A percentile compares a stretch with the other conserved stretches of the same genome.
Evolutionary conservation across 305 asterid species (phyloP).

Genomic region (Nicotiana rustica): DNA sequence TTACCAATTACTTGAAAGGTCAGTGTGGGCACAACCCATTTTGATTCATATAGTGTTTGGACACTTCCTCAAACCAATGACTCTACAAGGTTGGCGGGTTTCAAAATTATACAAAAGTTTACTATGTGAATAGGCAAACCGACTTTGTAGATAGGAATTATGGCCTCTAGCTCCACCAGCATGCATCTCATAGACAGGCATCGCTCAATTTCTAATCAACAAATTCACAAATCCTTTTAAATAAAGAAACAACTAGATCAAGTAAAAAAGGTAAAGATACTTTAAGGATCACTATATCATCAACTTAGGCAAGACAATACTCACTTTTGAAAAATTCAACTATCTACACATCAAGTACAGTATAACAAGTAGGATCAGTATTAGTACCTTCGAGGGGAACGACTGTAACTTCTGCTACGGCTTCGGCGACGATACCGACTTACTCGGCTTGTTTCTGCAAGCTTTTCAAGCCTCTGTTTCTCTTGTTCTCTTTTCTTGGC

Average conservation of each 20-base stretch:
- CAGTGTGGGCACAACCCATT: background rate
- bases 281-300: slow-evolving; percentile 1
- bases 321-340: slow-evolving; percentile 14
- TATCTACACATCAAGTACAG: background rate
- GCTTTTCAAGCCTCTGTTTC: slow-evolving; percentile 84
- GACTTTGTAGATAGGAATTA: background rate
- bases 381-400: slow-evolving; percentile 82
- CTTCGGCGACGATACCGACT: slow-evolving; percentile 70
- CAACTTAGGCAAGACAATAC: slow-evolving; percentile 1
- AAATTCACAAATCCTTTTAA: background rate
- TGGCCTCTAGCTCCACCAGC: slow-evolving; percentile 7
- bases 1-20: background rate
- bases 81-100: background rate
- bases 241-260: background rate
- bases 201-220: slow-evolving; percentile 4
- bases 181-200: slow-evolving; percentile 6
- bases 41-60: background rate
- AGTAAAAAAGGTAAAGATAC: background rate
- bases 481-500: slow-evolving; percentile 97
- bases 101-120: background rate
- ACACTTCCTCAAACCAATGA: background rate
- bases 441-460: slow-evolving; percentile 75
- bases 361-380: background rate
- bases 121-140: background rate
- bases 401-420: slow-evolving; percentile 85